phyloP scores from a whole-genome alignment of 2,329 filamentous ascomycete species.

The Immersiporthe knoxdaviesiana region DNA sequence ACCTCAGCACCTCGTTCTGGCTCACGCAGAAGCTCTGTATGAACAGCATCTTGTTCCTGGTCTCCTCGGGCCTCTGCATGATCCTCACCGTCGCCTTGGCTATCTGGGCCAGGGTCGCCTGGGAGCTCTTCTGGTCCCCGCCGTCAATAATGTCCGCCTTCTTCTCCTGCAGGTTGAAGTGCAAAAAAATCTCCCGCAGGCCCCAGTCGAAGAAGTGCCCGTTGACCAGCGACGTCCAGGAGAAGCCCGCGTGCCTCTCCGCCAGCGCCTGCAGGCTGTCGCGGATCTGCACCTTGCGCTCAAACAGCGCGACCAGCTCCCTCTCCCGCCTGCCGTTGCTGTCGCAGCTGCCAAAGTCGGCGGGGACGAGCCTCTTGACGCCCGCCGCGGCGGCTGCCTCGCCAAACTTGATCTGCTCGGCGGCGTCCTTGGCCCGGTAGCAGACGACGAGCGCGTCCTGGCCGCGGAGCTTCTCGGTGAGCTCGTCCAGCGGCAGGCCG shows the following conservation, averaged over 20 bases:
- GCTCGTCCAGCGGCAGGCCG: slow-evolving; percentile 36
- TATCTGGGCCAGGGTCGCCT: slow-evolving; percentile 41
- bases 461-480: slow-evolving; percentile 38
- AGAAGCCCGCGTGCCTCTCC: slow-evolving; percentile 34
- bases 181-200: slow-evolving; percentile 41
- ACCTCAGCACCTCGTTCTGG: slow-evolving; percentile 40
- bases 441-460: slow-evolving; percentile 44
- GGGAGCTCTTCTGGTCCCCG: slow-evolving; percentile 39
- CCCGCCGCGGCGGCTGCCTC: slow-evolving; percentile 42
- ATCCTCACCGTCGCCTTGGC: slow-evolving; percentile 41
- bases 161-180: slow-evolving; percentile 38
- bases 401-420: slow-evolving; percentile 41
- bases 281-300: slow-evolving; percentile 41
- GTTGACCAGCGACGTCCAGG: slow-evolving; percentile 44
- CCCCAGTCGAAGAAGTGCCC: slow-evolving; percentile 50
- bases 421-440: slow-evolving; percentile 38
- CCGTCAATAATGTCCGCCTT: slow-evolving; percentile 42
- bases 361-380: slow-evolving; percentile 44
- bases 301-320: slow-evolving; percentile 43
- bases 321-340: slow-evolving; percentile 39
- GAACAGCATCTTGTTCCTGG: slow-evolving; percentile 42
- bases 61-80: slow-evolving; percentile 36
- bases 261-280: slow-evolving; percentile 37
- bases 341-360: slow-evolving; percentile 48
- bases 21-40: slow-evolving; percentile 46